Evolutionary conservation across 2,329 filamentous ascomycete genomes (phyloP).

Genomic region (Hansfordia pulvinata): DNA sequence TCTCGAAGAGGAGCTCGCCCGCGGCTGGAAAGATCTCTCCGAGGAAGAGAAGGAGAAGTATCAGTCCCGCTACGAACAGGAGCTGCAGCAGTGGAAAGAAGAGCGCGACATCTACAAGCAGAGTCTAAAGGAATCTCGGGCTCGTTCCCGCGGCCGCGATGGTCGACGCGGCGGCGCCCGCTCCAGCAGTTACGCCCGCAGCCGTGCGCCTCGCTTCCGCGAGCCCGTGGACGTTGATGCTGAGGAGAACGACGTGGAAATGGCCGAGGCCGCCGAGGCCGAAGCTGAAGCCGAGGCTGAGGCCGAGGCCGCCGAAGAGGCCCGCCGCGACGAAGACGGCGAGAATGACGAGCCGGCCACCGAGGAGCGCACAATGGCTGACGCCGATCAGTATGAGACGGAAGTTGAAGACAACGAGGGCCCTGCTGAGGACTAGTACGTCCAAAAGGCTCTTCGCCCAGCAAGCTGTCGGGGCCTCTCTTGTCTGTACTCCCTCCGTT

Average conservation of each 20-base stretch:
- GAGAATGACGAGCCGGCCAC: conserved; percentile 11
- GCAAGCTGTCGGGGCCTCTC: too few species aligned
- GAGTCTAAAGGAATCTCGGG: conserved; percentile 14
- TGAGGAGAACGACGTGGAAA: conserved; percentile 9
- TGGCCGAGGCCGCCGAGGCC: conserved; percentile 13
- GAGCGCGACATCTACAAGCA: conserved; percentile 24
- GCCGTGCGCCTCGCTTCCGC: conserved; percentile 10
- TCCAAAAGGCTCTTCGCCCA: too few species aligned
- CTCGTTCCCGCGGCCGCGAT: conserved; percentile 13
- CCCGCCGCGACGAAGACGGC: conserved; percentile 13
- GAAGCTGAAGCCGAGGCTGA: too few species aligned
- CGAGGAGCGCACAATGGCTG: conserved; percentile 5
- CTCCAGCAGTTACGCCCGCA: conserved; percentile 8
- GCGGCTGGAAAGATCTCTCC: conserved; percentile 38
- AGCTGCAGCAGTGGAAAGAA: conserved; percentile 25
- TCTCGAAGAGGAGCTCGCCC: conserved; percentile 40
- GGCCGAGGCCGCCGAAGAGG: conserved; percentile 6
- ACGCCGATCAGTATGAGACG: conserved; percentile 6
- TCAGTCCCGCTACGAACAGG: conserved; percentile 25
- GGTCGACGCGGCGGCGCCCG: conserved; percentile 8
- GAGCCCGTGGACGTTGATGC: too few species aligned
- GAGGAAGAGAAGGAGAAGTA: conserved; percentile 35
- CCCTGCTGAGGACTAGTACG: conserved; percentile 10
- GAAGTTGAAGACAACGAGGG: conserved; percentile 13
- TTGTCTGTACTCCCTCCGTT: too few species aligned